These are phyloP conservation scores for Fusarium dlaminii DNA, from an alignment of 2,329 filamentous ascomycete species.

Conservation along the genomic window DNA sequence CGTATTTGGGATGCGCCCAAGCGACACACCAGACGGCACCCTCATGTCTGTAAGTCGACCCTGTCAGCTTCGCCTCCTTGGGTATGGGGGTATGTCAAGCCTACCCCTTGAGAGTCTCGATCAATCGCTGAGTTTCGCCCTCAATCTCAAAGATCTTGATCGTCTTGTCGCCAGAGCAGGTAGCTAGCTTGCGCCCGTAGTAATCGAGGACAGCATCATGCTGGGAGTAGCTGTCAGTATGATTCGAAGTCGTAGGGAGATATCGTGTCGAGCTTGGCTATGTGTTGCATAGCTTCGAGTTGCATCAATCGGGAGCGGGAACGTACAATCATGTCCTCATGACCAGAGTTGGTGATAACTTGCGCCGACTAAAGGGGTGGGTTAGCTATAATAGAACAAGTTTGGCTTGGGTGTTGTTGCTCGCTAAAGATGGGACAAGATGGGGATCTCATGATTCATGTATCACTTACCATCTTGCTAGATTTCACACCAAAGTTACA, in stretches of 20 bases:
- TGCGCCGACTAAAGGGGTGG: constrained; percentile 50
- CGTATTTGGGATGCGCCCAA: constrained; percentile 98
- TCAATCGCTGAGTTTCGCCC: constrained; percentile 86
- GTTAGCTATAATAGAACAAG: constrained; percentile 42
- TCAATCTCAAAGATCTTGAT: constrained; percentile 99
- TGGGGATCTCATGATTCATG: background rate
- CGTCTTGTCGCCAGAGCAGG: constrained; percentile 96
- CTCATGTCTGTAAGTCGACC: constrained; percentile 74
- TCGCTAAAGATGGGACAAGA: background rate
- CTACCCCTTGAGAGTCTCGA: constrained; percentile 95
- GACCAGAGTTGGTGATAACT: constrained; percentile 61
- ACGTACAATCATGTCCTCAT: constrained; percentile 99
- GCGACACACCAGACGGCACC: constrained; percentile 97
- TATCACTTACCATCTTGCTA: constrained; percentile 39
- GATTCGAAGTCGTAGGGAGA: constrained; percentile 18
- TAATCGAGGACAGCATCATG: constrained; percentile 99
- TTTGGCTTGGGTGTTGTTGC: background rate
- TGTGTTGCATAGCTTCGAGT: constrained; percentile 7
- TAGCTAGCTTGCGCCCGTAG: constrained; percentile 94
- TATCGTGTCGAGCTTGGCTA: background rate
- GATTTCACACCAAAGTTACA: constrained; percentile 19
- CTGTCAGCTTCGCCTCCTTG: constrained; percentile 22
- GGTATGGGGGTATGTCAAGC: constrained; percentile 30
- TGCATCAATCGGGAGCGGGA: constrained; percentile 7
- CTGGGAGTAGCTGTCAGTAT: constrained; percentile 55